Evolutionary conservation across 176 grass and related monocot genomes (phyloP).

Genomic region (Cenchrus fungigraminus): DNA sequence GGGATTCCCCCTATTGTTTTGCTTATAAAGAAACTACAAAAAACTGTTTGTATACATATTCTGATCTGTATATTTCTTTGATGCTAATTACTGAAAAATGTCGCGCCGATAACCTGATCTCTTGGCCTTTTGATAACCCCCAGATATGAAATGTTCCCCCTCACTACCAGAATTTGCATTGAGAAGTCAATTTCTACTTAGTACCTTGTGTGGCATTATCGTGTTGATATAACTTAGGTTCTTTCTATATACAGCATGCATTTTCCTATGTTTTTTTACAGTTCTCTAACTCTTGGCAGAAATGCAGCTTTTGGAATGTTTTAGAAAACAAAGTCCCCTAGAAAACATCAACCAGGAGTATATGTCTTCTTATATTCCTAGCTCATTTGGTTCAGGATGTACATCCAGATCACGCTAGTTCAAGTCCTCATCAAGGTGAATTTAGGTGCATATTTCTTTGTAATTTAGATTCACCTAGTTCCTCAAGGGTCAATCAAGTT

Average conservation of each 20-base stretch:
- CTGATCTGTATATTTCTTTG: neutral
- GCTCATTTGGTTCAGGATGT: neutral
- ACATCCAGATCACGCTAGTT: neutral
- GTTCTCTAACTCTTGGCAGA: slow-evolving; percentile 2
- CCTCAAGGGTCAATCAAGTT: neutral
- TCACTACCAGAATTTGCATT: neutral
- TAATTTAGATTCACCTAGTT: neutral
- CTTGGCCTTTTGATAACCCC: neutral
- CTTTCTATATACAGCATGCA: neutral
- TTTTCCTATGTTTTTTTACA: neutral
- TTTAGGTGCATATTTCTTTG: neutral
- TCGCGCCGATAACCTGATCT: neutral
- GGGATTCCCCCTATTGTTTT: neutral
- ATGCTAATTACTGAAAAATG: neutral
- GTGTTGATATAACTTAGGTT: neutral
- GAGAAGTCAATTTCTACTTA: neutral
- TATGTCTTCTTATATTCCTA: neutral
- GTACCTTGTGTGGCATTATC: neutral
- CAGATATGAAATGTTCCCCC: neutral
- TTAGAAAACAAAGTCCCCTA: neutral
- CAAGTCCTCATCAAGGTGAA: neutral
- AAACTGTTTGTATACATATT: neutral
- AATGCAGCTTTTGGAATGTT: neutral
- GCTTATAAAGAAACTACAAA: neutral
- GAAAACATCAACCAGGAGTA: neutral